Conservation (phyloP, 495 filamentous ascomycete genomes). For the Poronia punctata region DNA sequence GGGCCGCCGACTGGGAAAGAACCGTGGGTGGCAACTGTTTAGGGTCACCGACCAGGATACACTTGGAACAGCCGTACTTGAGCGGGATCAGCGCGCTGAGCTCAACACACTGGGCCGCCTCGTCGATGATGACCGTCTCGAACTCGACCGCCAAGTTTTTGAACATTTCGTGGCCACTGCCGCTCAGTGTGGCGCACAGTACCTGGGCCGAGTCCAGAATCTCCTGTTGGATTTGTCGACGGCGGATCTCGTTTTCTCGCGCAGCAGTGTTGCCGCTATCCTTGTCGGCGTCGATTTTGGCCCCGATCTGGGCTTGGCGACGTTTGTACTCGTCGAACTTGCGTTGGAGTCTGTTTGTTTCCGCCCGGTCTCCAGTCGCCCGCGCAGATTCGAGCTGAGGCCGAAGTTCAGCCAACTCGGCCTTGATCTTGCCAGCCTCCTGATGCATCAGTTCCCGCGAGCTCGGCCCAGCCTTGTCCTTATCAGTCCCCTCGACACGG, state of each 20-base stretch:
- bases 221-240: constrained; percentile 78
- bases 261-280: constrained; percentile 70
- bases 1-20: constrained; percentile 82
- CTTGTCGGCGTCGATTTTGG: constrained; percentile 75
- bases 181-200: constrained; percentile 90
- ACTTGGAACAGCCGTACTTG: constrained; percentile 96
- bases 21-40: constrained; percentile 96
- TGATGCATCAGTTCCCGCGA: constrained; percentile 73
- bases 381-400: constrained; percentile 64
- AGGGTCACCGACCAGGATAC: constrained; percentile 93
- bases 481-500: constrained; percentile 49
- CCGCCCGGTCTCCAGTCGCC: constrained; percentile 50
- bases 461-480: constrained; percentile 44
- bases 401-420: constrained; percentile 58
- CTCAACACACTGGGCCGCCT: constrained; percentile 97
- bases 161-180: constrained; percentile 96
- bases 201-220: constrained; percentile 86
- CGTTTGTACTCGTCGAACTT: constrained; percentile 75
- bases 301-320: constrained; percentile 63
- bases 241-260: constrained; percentile 77
- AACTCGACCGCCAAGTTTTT: constrained; percentile 91
- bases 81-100: constrained; percentile 92
- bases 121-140: constrained; percentile 96
- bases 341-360: constrained; percentile 56
- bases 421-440: constrained; percentile 72